phyloP scores from a whole-genome alignment of 2,329 filamentous ascomycete genomes.

The Paracoccidioides brasiliensis region DNA sequence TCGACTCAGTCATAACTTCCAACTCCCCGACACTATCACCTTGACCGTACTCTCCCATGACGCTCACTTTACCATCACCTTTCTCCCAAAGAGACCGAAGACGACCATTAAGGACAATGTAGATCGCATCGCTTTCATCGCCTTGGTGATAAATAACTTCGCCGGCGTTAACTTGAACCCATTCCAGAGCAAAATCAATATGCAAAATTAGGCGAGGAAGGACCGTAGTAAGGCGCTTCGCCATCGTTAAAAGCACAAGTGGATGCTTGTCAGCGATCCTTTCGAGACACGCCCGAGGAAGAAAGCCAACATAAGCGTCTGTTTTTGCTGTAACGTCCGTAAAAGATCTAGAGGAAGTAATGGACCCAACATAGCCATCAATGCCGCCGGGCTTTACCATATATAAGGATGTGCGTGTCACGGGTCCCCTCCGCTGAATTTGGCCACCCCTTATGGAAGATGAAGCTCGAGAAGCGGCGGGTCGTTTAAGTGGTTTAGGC shows the following conservation, averaged over 20 bases:
- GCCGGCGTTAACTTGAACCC: conserved; percentile 91
- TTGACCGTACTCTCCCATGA: conserved; percentile 86
- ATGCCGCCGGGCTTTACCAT: conserved; percentile 89
- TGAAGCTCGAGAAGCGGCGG: conserved; percentile 30
- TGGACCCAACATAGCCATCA: conserved; percentile 84
- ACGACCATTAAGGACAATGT: conserved; percentile 90
- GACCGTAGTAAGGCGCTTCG: conserved; percentile 81
- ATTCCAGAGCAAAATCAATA: conserved; percentile 96
- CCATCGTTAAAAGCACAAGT: conserved; percentile 86
- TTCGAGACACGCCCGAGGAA: conserved; percentile 74
- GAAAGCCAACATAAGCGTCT: conserved; percentile 92
- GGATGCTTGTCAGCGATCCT: conserved; percentile 87
- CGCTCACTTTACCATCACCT: conserved; percentile 67
- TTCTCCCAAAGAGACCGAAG: conserved; percentile 72
- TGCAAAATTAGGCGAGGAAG: conserved; percentile 82
- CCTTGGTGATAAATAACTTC: conserved; percentile 89
- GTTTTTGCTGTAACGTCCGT: conserved; percentile 96
- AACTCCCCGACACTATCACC: conserved; percentile 96
- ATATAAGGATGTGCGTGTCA: conserved; percentile 59
- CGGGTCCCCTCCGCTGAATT: conserved; percentile 23
- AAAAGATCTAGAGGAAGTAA: conserved; percentile 91
- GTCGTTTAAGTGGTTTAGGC: conserved; percentile 35
- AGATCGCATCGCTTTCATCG: conserved; percentile 96
- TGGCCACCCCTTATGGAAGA: conserved; percentile 17
- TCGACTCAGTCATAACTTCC: conserved; percentile 90